Evolutionary conservation across 2,329 filamentous ascomycete genomes (phyloP), one percentile per base, ranked within the genome.

Genomic region (Ophiostoma australiae): DNA sequence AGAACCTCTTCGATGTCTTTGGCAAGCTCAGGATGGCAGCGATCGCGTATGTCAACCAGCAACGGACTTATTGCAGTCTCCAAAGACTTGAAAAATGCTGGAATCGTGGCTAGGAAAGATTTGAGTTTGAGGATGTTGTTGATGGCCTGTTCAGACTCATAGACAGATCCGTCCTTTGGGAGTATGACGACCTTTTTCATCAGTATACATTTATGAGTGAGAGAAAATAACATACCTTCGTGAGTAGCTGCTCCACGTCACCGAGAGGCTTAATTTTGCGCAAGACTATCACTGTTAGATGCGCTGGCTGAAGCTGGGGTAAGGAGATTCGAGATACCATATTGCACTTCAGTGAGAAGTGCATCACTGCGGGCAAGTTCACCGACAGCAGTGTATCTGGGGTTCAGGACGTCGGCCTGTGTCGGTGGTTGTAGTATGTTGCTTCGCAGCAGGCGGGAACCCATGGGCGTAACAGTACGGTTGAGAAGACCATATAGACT

Each of bases 341-440:
- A 85, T 71, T 92, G 88, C 41, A 91, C 86, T 66, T 87, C 86
- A 70, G 87, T 87, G 79, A 97, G 97, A 85, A 97, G 91, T 63
- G 94, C 91, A 77, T 97, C 92, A 70, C 91, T 93, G 0, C 85
- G 87, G 1, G 89, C 89, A 27, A 99, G 80, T 78, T 98, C 94
- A 72, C 93, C 89, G 0, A 99, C 81, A 0, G 94, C 93, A 76
- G 95, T 90, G 74, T 93, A 94, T 3, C 95, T 87, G 41, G 86
- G 88, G 1, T 81, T 82, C 20, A 99, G 85, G 17, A 91, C 90
- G 2, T 85, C 82, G 3, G 85, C 80, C 2, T 82, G 86, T 0
- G 92, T 97, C 0, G 92, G 91, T 4, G 95, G 95, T 76, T 99
- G 95, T 1, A 98, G 81, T 41, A 99, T 90, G 74, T 91, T 97